Base-by-base conservation (phyloP, 208 protist genomes). In the Wallacemonas sp. region DNA sequence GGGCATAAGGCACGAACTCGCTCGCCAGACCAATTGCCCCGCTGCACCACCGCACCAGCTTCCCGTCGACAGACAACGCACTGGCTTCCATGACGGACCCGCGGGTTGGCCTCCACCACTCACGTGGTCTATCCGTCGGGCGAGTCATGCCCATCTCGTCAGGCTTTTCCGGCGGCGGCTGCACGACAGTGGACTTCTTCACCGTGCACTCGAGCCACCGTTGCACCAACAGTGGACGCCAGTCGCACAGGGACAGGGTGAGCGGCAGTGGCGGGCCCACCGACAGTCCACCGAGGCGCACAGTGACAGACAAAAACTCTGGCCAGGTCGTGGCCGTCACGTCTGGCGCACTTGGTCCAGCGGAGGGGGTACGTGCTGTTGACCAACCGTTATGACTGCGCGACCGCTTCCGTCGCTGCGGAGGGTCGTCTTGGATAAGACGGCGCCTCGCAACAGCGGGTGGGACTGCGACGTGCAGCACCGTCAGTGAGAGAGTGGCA, bases 171-270 rank as follows among this genome's bases (percentile, higher is more conserved):
- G 32, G 44, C 44, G 36, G 44, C 0, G 52, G 52, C 52, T 58
- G 38, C 30, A 72, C 58, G 26, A 76, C 41, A 8, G 78, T 88
- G 5, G 72, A 77, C 68, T 85, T 66, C 41, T 80, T 68, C 33
- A 65, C 56, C 68, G 88, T 70, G 32, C 52, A 58, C 44, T 90
- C 83, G 57, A 85, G 88, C 84, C 87, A 93, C 29, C 87, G 87
- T 9, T 66, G 76, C 39, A 71, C 69, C 34, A 88, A 26, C 6
- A 93, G 67, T 24, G 87, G 81, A 30, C 52, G 70, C 84, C 83
- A 90, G 61, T 76, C 69, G n/a, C 26, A 41, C 30, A 41, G 9
- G 14, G 11, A 43, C 43, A 55, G 14, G 43, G 44, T 65, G 57
- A 19, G 54, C 62, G 16, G 49, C 33, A 46, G 21, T 23, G 52